A percentile compares a stretch with the other conserved stretches of the same genome.
Conservation (phyloP, 2,329 filamentous ascomycete genomes). For the Pseudocercospora fijiensis region DNA sequence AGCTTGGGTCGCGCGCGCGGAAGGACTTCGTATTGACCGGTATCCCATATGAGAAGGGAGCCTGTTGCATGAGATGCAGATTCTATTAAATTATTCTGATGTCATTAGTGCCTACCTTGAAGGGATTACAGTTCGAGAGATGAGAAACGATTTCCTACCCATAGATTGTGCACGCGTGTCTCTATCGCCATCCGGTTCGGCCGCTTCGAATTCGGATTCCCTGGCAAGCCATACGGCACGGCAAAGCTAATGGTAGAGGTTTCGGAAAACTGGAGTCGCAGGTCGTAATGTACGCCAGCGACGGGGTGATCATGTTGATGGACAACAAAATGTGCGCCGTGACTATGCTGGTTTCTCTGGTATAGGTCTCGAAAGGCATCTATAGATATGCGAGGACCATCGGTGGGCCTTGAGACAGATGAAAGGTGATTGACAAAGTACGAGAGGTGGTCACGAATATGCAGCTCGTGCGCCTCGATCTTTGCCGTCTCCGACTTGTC, state of each 20-base stretch:
- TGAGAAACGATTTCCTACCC: conserved; percentile 32
- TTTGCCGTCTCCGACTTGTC: conserved; percentile 40
- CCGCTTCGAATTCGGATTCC: conserved; percentile 43
- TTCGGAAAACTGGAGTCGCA: conserved; percentile 67
- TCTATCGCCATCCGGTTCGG: conserved; percentile 47
- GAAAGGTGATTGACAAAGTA: conserved; percentile 49
- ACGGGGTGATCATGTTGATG: conserved; percentile 73
- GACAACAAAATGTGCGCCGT: conserved; percentile 60
- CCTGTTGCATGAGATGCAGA: conserved; percentile 45
- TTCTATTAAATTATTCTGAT: conserved; percentile 49
- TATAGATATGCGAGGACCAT: conserved; percentile 42
- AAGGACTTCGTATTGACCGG: conserved; percentile 45
- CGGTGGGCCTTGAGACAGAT: conserved; percentile 30
- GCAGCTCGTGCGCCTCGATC: conserved; percentile 53
- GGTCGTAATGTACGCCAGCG: conserved; percentile 59
- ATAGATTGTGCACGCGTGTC: conserved; percentile 47
- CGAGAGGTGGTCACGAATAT: conserved; percentile 50
- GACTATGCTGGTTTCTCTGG: conserved; percentile 45
- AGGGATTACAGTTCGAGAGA: background rate
- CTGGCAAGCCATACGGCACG: conserved; percentile 46
- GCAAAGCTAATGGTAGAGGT: conserved; percentile 63
- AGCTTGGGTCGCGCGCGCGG: conserved; percentile 27
- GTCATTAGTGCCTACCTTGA: conserved; percentile 20
- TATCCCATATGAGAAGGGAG: conserved; percentile 50
- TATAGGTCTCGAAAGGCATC: conserved; percentile 49